Conservation (phyloP, 306 rosid genomes). For the Lagenaria siceraria region DNA sequence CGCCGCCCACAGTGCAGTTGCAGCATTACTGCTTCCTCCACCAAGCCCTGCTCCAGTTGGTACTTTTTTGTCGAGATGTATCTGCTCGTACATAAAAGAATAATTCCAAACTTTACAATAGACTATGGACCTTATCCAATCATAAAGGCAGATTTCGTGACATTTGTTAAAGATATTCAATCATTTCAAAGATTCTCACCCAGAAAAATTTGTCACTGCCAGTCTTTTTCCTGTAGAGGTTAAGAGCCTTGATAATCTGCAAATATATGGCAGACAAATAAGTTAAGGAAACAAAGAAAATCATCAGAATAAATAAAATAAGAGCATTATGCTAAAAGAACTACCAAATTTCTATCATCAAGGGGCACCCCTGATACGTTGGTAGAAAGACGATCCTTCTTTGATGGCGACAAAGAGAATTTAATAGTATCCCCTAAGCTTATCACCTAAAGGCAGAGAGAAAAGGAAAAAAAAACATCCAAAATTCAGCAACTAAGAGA, state of each 20-base stretch:
- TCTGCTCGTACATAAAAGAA: constrained; percentile 33
- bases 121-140: neutral
- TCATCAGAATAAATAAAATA: constrained; percentile 3
- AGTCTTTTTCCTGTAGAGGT: constrained; percentile 87
- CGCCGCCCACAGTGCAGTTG: constrained; percentile 97
- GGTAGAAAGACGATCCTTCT: constrained; percentile 65
- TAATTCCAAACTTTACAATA: neutral
- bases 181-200: constrained; percentile 34
- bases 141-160: neutral
- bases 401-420: constrained; percentile 84
- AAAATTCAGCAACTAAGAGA: neutral
- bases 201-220: constrained; percentile 70
- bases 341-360: constrained; percentile 83
- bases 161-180: neutral
- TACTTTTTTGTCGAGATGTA: constrained; percentile 86
- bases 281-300: neutral
- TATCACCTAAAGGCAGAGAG: constrained; percentile 48
- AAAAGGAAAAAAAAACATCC: neutral
- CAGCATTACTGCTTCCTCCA: constrained; percentile 98
- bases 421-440: constrained; percentile 86
- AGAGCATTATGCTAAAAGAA: neutral
- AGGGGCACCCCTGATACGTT: constrained; percentile 88
- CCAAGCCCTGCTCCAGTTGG: constrained; percentile 99
- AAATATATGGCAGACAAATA: constrained; percentile 7
- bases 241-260: constrained; percentile 94